Percentiles rank a stretch among this genome's conserved stretches.
Conservation (phyloP, 2,329 filamentous ascomycete species). For the Emmonsia crescens region DNA sequence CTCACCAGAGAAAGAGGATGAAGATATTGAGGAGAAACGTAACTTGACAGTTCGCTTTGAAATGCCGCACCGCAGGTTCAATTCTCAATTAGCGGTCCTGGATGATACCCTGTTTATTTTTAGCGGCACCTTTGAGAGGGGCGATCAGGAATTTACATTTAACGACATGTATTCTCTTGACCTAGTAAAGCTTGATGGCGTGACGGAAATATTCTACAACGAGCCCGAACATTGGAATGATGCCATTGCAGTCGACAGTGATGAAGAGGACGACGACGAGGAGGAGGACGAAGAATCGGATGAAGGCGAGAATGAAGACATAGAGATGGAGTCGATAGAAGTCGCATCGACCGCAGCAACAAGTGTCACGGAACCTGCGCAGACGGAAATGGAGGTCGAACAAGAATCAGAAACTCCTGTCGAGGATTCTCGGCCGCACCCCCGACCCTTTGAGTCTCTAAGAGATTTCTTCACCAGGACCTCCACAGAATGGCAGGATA, state of each 20-base stretch:
- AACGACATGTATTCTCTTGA: slow-evolving; percentile 91
- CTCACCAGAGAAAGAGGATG: slow-evolving; percentile 42
- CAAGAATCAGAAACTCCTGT: slow-evolving; percentile 36
- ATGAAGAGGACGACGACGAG: slow-evolving; percentile 42
- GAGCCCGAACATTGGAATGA: slow-evolving; percentile 78
- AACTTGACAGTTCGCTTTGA: slow-evolving; percentile 61
- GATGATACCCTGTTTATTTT: slow-evolving; percentile 90
- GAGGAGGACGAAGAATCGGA: slow-evolving; percentile 33
- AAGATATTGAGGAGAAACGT: slow-evolving; percentile 41
- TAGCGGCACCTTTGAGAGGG: slow-evolving; percentile 90
- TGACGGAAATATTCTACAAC: slow-evolving; percentile 78
- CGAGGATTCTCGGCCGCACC: slow-evolving; percentile 66
- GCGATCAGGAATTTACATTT: slow-evolving; percentile 88
- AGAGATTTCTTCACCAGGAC: slow-evolving; percentile 88
- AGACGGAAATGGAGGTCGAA: slow-evolving; percentile 25
- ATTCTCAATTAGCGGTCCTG: slow-evolving; percentile 80
- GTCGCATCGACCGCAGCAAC: slow-evolving; percentile 27
- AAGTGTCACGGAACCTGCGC: slow-evolving; percentile 25
- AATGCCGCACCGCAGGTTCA: slow-evolving; percentile 83
- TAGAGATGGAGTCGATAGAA: slow-evolving; percentile 33
- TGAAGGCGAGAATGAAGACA: slow-evolving; percentile 34
- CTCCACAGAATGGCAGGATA: slow-evolving; percentile 79
- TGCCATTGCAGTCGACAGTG: slow-evolving; percentile 48
- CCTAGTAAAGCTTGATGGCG: slow-evolving; percentile 87
- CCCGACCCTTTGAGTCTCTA: slow-evolving; percentile 74